phyloP scores from a whole-genome alignment of 768 basidiomycete species.

The Lenzites betulinus region DNA sequence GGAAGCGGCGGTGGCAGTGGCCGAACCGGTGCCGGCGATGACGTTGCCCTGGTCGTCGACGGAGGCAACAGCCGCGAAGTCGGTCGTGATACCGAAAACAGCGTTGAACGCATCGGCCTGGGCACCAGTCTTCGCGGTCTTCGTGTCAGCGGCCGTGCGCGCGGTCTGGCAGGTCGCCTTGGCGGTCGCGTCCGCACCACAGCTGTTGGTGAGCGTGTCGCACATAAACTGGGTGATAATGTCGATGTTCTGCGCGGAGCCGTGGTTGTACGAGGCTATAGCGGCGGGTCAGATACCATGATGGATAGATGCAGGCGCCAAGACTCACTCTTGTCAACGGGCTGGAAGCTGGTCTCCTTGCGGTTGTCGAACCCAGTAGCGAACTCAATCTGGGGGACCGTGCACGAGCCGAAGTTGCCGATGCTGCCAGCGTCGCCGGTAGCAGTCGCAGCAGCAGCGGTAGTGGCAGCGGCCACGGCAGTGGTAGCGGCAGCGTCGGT shows the following conservation, averaged over 20 bases:
- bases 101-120: conserved; percentile 67
- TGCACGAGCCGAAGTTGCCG: conserved; percentile 55
- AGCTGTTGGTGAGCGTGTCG: conserved; percentile 53
- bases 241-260: conserved; percentile 58
- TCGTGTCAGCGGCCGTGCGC: conserved; percentile 31
- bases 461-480: conserved; percentile 9
- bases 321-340: conserved; percentile 45
- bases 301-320: not conserved
- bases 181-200: conserved; percentile 55
- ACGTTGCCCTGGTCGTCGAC: conserved; percentile 48
- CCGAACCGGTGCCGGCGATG: conserved; percentile 31
- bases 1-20: not conserved
- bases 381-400: conserved; percentile 56
- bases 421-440: conserved; percentile 19
- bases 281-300: too few species aligned
- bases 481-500: conserved; percentile 16
- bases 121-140: conserved; percentile 41
- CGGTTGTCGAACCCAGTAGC: conserved; percentile 54
- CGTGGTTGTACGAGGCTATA: conserved; percentile 55
- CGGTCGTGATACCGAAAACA: conserved; percentile 54
- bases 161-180: conserved; percentile 49
- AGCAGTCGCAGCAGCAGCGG: conserved; percentile 18
- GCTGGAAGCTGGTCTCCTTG: conserved; percentile 56
- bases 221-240: conserved; percentile 64
- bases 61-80: conserved; percentile 47